These are phyloP conservation scores for Zygosaccharomyces lentus DNA, from an alignment of 805 yeast genomes.

Conservation along the genomic window DNA sequence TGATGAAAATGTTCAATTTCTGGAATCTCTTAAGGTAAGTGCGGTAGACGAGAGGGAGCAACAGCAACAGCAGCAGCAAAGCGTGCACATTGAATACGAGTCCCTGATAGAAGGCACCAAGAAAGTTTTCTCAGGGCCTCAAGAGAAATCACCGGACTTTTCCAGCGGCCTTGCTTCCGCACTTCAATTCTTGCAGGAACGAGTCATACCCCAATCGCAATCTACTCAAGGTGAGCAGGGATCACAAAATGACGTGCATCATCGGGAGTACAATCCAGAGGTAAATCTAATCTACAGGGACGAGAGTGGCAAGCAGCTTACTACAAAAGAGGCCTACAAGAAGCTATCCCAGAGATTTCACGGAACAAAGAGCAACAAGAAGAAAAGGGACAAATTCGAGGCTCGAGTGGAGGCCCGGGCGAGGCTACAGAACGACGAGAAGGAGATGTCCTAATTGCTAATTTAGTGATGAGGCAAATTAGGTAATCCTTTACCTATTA, in stretches of 20 bases:
- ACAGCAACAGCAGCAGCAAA: not conserved
- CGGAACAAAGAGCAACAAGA: conserved; percentile 42
- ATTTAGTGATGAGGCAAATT: not conserved
- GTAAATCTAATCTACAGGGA: conserved; percentile 55
- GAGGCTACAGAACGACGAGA: not conserved
- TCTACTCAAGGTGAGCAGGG: not conserved
- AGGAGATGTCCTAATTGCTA: not conserved
- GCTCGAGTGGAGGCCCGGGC: conserved; percentile 24
- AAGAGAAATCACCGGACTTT: conserved; percentile 18
- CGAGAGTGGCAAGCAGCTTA: conserved; percentile 54
- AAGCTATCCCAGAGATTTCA: conserved; percentile 74
- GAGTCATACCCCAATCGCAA: conserved; percentile 13
- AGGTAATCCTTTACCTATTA: not conserved
- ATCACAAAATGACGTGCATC: not conserved
- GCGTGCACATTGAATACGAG: not conserved
- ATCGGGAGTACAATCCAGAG: conserved; percentile 40
- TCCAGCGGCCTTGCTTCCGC: conserved; percentile 32
- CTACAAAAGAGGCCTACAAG: conserved; percentile 71
- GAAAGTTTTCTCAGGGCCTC: not conserved
- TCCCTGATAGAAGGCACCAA: not conserved
- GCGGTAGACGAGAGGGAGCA: conserved; percentile 4
- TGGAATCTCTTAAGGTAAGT: conserved; percentile 20
- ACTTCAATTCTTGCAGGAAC: conserved; percentile 21
- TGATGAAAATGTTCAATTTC: conserved; percentile 39
- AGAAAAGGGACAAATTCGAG: conserved; percentile 23